Base-by-base conservation (phyloP, 805 yeast genomes). In the Kuraishia ogatae region DNA sequence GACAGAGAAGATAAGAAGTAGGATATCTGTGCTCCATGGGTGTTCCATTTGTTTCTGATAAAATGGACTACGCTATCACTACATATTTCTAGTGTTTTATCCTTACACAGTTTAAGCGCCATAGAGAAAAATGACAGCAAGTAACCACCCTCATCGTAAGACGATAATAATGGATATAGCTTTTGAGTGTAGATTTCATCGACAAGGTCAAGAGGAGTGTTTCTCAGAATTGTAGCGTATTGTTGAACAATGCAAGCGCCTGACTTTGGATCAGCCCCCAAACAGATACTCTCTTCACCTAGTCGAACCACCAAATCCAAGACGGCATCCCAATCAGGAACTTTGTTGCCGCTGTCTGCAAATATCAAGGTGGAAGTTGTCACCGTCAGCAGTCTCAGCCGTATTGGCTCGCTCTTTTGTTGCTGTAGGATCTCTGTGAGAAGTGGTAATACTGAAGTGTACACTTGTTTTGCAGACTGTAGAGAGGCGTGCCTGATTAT, bases 261-360 rank as follows among this genome's bases (percentile, higher is more conserved):
- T 17, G 13, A 15, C 4, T 35, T 35, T 35, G 43, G 43, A 3
- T 35, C 43, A 15, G n/a, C 17, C 13, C 43, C 43, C 13, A 15
- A 3, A 15, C 13, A 3, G n/a, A 35, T 15, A 15, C 43, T 35
- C 43, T 35, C n/a, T 15, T 49, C 35, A 5, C 28, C 35, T 10
- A 49, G 51, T 13, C 21, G 17, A 22, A 11, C 28, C 49, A 47
- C 22, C 11, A 28, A n/a, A n/a, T 19, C 29, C 11, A 35, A 22
- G 15, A 50, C 11, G 19, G 48, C 53, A 2, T 56, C 53, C 93
- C 93, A 87, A 58, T 75, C 69, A 1, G 74, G 62, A 2, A 85
- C 76, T 62, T 83, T 85, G 57, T 68, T 78, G 61, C 94, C 94
- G 51, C 89, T 82, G 57, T 86, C 92, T 2, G 88, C 83, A 67